Conservation (phyloP, 2,329 filamentous ascomycete species). For the Pseudogymnoascus sp. region DNA sequence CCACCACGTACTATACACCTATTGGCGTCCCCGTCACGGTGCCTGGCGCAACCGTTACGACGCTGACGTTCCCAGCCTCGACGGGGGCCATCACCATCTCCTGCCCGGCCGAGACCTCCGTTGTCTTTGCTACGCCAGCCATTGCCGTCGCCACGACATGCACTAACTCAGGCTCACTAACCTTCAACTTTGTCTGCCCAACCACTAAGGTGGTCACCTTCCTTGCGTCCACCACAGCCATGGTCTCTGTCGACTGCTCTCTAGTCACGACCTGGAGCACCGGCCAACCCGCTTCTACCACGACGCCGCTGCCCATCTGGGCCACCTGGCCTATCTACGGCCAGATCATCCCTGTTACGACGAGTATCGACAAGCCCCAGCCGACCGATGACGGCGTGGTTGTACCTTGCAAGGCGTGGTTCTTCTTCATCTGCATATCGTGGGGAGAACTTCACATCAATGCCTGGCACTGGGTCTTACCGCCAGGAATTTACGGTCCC, state of each 20-base stretch:
- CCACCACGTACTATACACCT: not conserved
- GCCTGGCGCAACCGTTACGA: slow-evolving; percentile 13
- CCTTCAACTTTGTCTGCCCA: slow-evolving; percentile 15
- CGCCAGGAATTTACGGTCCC: slow-evolving; percentile 17
- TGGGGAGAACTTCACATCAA: slow-evolving; percentile 15
- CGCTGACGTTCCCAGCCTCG: slow-evolving; percentile 13
- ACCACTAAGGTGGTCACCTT: slow-evolving; percentile 14
- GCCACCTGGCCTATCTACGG: not conserved
- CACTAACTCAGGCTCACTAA: not conserved
- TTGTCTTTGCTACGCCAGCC: slow-evolving; percentile 13
- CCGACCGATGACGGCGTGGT: slow-evolving; percentile 14
- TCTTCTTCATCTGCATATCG: slow-evolving; percentile 20
- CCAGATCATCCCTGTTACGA: not conserved
- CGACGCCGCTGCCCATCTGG: slow-evolving; percentile 13
- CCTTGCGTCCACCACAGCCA: slow-evolving; percentile 14
- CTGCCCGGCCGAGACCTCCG: slow-evolving; percentile 12
- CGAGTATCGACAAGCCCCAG: slow-evolving; percentile 13
- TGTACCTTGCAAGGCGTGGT: slow-evolving; percentile 17
- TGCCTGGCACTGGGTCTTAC: slow-evolving; percentile 9
- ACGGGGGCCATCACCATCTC: slow-evolving; percentile 7
- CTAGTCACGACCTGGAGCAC: not conserved
- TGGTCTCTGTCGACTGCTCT: not conserved
- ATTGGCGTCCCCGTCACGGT: slow-evolving; percentile 10
- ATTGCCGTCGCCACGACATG: not conserved
- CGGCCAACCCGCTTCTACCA: slow-evolving; percentile 1